phyloP scores from a whole-genome alignment of 192 early-diverging fungal species.

The Geosiphon pyriformis region DNA sequence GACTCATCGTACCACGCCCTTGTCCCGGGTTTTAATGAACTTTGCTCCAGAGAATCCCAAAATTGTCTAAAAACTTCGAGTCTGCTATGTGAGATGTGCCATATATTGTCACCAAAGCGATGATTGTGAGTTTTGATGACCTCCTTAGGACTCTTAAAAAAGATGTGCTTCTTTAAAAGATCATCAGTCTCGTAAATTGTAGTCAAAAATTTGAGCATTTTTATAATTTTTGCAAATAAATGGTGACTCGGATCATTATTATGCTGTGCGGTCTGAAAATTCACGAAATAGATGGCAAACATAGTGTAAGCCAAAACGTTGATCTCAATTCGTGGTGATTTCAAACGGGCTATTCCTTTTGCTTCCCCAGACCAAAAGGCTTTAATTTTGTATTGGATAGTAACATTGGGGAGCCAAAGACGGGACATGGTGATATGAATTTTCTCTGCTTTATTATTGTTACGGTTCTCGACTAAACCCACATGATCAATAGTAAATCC shows the following conservation, averaged over 20 bases:
- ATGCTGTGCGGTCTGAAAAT: slow-evolving; percentile 35
- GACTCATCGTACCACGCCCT: slow-evolving; percentile 45
- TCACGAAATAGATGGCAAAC: slow-evolving; percentile 42
- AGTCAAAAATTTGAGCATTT: slow-evolving; percentile 42
- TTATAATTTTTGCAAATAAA: slow-evolving; percentile 47
- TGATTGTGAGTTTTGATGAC: slow-evolving; percentile 5
- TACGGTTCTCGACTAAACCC: slow-evolving; percentile 36
- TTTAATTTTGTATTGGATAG: slow-evolving; percentile 66
- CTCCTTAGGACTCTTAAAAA: slow-evolving; percentile 15
- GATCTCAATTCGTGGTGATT: slow-evolving; percentile 44
- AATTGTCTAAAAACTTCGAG: slow-evolving; percentile 24
- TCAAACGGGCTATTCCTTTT: slow-evolving; percentile 26
- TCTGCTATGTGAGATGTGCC: neutral
- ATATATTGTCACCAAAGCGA: neutral
- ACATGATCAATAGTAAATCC: slow-evolving; percentile 64
- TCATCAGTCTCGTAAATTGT: slow-evolving; percentile 44
- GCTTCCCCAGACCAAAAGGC: slow-evolving; percentile 30
- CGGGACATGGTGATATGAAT: slow-evolving; percentile 61
- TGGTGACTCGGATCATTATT: slow-evolving; percentile 41
- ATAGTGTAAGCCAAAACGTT: slow-evolving; percentile 42
- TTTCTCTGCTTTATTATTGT: slow-evolving; percentile 40
- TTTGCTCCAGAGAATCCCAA: slow-evolving; percentile 26
- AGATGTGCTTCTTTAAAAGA: slow-evolving; percentile 35
- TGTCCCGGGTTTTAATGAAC: slow-evolving; percentile 25
- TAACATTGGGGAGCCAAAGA: slow-evolving; percentile 71